Evolutionary conservation across 2,329 filamentous ascomycete species (phyloP), one percentile per base, ranked within the genome.

Genomic region (Nemania abortiva): DNA sequence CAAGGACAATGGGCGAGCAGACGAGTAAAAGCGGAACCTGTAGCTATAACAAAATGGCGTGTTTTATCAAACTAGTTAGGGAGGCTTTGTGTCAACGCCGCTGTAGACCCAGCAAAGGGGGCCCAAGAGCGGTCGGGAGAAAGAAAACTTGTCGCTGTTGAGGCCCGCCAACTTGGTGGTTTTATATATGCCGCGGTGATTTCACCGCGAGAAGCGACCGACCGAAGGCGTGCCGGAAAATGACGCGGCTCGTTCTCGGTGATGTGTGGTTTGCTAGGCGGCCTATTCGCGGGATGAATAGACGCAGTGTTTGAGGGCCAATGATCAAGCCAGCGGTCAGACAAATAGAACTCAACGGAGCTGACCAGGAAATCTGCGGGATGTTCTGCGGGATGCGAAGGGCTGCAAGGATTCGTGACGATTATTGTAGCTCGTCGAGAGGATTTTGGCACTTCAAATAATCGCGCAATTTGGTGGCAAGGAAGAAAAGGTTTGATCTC

Each of bases 21-120:
- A 47, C 15, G 22, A 49, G n/a, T 18, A 39, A 54, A 57, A 29
- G 57, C 39, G 42, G 59, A 65, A 59, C 52, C 62, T 50, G 63
- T 72, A 29, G 47, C 50, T 65, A 63, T 76, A 75, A 77, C 80
- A 82, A 80, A 79, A 78, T 70, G 42, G 66, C 47, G 42, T 59
- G 39, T 11, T 70, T 68, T 68, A 65, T 73, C 74, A 75, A 82
- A 77, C 86, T 82, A 95, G 85, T 98, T 98, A 98, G 88, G 95
- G 95, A 82, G 96, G 95, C 85, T 97, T 95, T 87, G 94, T 96
- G 87, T 96, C 93, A 86, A 94, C 93, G 92, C 95, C 95, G 87
- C 91, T 91, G 83, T 95, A 95, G 90, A 97, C 94, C 94, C 94
- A 93, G 87, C 91, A 90, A 82, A 91, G 90, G 84, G 94, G 95